Evolutionary conservation across 371 early-diverging fungal species (phyloP), one percentile per base, ranked within the genome.

Genomic region (Blastocladiella emersonii): DNA sequence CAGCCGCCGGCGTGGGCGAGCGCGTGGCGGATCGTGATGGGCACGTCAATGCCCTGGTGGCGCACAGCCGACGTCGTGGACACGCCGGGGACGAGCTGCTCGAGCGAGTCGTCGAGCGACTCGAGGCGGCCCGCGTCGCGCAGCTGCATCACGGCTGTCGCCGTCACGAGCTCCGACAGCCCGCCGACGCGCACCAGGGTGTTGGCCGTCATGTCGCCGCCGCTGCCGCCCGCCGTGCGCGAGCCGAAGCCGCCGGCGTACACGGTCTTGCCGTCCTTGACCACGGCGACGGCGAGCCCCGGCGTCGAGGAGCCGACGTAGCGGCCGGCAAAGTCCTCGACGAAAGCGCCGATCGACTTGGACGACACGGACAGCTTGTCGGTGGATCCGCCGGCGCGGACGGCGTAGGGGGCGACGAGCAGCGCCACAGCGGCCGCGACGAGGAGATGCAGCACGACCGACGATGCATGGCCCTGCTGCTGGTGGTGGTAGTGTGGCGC

Each of bases 191-290:
- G 37, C 37, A 59, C 27, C 1, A 19, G 59, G 2, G 59, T 41
- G n/a, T 19, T 36, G 27, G 59, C 41, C 8, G 8, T 3, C 37
- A 59, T 37, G 23, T 21, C 21, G 10, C 19, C 19, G 10, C 4
- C 3, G n/a, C n/a, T n/a, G 10, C 10, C 3, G 3, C 10, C 12
- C 17, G 35, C 17, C 3, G 34, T n/a, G 37, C 37, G 25, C 32
- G 8, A 10, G 44, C 59, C 59, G 4, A 21, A 32, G 8, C 59
- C 59, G 37, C 43, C 43, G 0, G 37, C 7, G 19, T 41, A 59
- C 15, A 59, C 30, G 8, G 59, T 59, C 17, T 34, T 35, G 15
- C 27, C 13, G 59, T 59, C 59, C 32, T 59, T 59, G 41, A 59
- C 59, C 13, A 59, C 59, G 19, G 59, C n/a, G 1, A 59, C 59